Percentiles rank a stretch among this genome's conserved stretches.
Conservation (phyloP, 2,329 filamentous ascomycete genomes). For the Cladosporium oxysporum region DNA sequence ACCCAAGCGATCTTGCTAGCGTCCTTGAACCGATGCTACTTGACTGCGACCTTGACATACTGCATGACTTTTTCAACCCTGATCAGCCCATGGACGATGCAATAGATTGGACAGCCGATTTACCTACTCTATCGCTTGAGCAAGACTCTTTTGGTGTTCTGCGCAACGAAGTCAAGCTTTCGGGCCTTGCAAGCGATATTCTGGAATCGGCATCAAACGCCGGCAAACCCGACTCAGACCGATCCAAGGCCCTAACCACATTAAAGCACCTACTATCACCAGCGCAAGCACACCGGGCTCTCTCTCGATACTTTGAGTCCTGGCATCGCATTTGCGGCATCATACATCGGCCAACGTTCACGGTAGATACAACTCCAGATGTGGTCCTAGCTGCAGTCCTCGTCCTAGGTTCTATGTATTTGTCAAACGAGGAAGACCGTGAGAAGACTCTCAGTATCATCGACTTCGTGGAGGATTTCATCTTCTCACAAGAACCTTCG, state of each 20-base stretch:
- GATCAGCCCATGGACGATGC: not conserved
- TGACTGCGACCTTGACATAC: not conserved
- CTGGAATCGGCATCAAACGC: not conserved
- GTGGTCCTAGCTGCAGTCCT: constrained; percentile 9
- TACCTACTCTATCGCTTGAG: not conserved
- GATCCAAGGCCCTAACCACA: not conserved
- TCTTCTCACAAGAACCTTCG: not conserved
- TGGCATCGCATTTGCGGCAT: constrained; percentile 20
- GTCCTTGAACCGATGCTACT: not conserved
- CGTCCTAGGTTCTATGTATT: constrained; percentile 22
- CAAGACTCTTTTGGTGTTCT: not conserved
- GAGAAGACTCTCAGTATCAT: constrained; percentile 6
- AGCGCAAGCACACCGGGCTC: not conserved
- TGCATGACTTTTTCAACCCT: not conserved
- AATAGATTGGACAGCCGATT: not conserved
- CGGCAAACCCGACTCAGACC: not conserved
- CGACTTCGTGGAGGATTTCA: not conserved
- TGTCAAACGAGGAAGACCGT: constrained; percentile 18
- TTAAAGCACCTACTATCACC: not conserved
- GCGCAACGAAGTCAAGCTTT: not conserved
- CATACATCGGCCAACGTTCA: constrained; percentile 16
- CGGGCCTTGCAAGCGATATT: not conserved
- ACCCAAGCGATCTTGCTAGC: not conserved
- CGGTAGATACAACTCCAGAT: not conserved
- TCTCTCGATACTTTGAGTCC: constrained; percentile 17